A percentile compares a stretch with the other conserved stretches of the same genome.
phyloP scores from a whole-genome alignment of 148 eudicot species.

The Nyssa sinensis region DNA sequence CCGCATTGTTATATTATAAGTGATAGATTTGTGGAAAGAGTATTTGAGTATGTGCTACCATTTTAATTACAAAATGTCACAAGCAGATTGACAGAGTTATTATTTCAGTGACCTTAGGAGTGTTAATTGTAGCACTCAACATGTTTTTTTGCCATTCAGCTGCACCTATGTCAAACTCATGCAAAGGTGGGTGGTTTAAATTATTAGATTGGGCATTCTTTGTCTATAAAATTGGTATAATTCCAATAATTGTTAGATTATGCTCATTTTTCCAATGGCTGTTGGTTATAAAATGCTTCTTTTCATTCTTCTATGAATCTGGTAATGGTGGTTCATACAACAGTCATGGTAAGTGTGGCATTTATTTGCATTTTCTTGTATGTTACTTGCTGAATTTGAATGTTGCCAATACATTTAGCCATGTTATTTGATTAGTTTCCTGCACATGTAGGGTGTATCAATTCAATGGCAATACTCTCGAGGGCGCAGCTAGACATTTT shows the following conservation, averaged over 20 bases:
- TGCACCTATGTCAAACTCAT: background rate
- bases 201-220: background rate
- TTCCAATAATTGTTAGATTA: background rate
- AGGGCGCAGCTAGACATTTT: background rate
- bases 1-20: background rate
- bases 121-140: background rate
- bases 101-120: background rate
- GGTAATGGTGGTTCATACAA: background rate
- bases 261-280: background rate
- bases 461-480: background rate
- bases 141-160: too few species aligned
- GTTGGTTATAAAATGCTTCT: background rate
- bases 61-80: conserved; percentile 5
- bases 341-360: background rate
- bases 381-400: background rate
- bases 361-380: background rate
- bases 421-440: background rate
- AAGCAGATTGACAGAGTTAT: background rate
- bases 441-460: background rate
- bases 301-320: background rate
- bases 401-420: background rate
- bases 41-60: conserved; percentile 2
- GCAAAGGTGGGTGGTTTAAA: background rate
- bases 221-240: background rate
- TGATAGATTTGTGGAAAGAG: background rate